Evolutionary conservation across 2,329 filamentous ascomycete genomes (phyloP), one percentile per base, ranked within the genome.

Genomic region (Neurospora sp.): DNA sequence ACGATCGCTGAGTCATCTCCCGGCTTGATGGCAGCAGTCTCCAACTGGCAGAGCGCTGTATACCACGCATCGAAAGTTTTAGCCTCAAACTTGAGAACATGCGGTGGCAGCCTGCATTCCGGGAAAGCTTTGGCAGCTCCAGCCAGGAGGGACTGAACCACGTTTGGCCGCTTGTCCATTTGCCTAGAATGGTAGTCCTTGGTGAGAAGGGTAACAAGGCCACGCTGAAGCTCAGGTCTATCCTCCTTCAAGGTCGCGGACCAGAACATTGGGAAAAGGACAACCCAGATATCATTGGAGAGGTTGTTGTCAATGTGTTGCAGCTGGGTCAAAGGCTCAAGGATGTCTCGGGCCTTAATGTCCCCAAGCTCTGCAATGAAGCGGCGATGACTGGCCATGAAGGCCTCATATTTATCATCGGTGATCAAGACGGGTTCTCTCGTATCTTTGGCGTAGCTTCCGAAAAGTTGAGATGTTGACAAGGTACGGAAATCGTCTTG

Each of bases 41-140:
- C 96, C 72, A 99, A 88, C 76, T 96, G 94, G 15, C 91, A 90
- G 28, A 97, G 86, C 15, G 93, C 93, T n/a, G 93, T 94, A 78
- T 99, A 99, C 96, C 96, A 99, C 0, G 91, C 92, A 79, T 97
- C 94, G 78, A 97, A 99, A 0, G 93, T 97, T 79, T 92, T 93
- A 23, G 93, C 95, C 70, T 96, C 87, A 75, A 94, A 98, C 78
- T 99, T 99, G 82, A 99, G 89, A 43, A 98, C 93, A 77, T 99
- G 96, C 0, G 96, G 93, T 7, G 96, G 96, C 67, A 99, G 89
- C 80, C 96, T 97, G 81, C 96, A 96, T 28, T 92, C 87, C 0
- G 96, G 95, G 81, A 87, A 92, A 1, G 94, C 90, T 76, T 91
- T 91, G 15, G 94, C 92, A 42, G 93, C 91, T 52, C 93, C 96